phyloP scores from a whole-genome alignment of 2,329 filamentous ascomycete species.

The Pseudogymnoascus sp. region DNA sequence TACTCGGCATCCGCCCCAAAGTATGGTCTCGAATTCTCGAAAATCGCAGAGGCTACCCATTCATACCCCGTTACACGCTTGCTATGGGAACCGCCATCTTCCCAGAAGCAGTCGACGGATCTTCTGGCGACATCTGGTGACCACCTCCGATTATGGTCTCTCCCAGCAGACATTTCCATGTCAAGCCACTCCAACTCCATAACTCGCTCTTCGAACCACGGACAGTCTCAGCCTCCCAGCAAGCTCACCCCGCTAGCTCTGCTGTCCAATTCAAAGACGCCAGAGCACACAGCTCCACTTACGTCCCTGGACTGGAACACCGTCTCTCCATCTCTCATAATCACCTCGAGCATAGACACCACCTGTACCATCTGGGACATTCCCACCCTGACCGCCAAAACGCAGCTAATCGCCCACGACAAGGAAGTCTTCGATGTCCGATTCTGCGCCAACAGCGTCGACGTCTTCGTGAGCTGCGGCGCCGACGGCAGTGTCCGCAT shows the following conservation, averaged over 20 bases:
- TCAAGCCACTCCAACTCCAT: slow-evolving; percentile 55
- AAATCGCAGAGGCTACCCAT: slow-evolving; percentile 91
- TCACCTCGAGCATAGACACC: slow-evolving; percentile 97
- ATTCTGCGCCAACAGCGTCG: slow-evolving; percentile 96
- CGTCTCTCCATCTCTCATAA: slow-evolving; percentile 91
- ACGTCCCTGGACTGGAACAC: slow-evolving; percentile 98
- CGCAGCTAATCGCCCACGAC: slow-evolving; percentile 95
- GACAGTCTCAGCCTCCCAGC: slow-evolving; percentile 48
- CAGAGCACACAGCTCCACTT: slow-evolving; percentile 91
- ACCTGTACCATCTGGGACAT: slow-evolving; percentile 99
- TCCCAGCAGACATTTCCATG: slow-evolving; percentile 59
- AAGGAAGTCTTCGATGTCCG: slow-evolving; percentile 98
- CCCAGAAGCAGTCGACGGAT: slow-evolving; percentile 91
- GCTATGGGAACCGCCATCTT: slow-evolving; percentile 90
- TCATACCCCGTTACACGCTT: slow-evolving; percentile 95
- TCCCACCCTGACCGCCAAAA: slow-evolving; percentile 93
- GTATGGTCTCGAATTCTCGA: slow-evolving; percentile 79
- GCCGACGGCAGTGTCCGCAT: slow-evolving; percentile 96
- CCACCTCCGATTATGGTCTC: slow-evolving; percentile 86
- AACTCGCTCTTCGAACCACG: slow-evolving; percentile 53
- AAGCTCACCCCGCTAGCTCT: slow-evolving; percentile 90
- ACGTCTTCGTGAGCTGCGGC: slow-evolving; percentile 96
- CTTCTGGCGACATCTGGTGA: slow-evolving; percentile 91
- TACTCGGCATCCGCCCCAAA: slow-evolving; percentile 62
- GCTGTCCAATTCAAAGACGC: slow-evolving; percentile 95